Base-by-base conservation (phyloP, 441 rosid genomes). In the Populus hybrid region DNA sequence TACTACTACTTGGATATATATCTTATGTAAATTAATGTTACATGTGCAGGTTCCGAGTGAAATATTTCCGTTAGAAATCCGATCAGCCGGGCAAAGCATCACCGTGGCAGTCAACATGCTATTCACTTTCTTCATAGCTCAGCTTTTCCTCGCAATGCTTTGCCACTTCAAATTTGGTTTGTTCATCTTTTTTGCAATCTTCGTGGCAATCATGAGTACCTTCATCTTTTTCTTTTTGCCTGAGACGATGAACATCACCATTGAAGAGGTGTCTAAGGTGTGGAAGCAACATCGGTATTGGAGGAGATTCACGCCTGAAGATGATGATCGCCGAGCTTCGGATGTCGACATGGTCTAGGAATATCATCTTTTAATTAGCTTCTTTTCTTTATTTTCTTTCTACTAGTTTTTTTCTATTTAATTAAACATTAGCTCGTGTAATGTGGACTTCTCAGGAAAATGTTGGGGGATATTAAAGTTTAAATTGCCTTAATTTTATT, bases 51-150 rank as follows among this genome's bases (percentile, higher is more conserved):
- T 93, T 50, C 98, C 97, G 5, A 91, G 98, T 35, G 96, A 93
- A 86, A 72, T 91, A 19, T 93, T 93, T 72, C 96, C 92, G 0
- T 77, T 93, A 79, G 98, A 93, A 83, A 92, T 93, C 0, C 81
- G 98, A 78, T 91, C 98, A 9, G 95, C 97, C 0, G 97, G 91
- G 21, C 97, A 91, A 79, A 89, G 94, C 67, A 76, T 92, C 64
- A 92, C 87, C 61, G 96, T 88, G 16, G 83, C 88, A 4, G 88
- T 88, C 42, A 94, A 92, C 89, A 87, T 90, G 63, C 28, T 94
- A 34, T 90, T 90, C 89, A 94, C 98, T 5, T 93, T 92, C 67
- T 78, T 90, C 67, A 88, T 94, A 11, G 98, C 97, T 1, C 96
- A 93, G 76, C 79, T 88, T 24, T 93, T 91, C 86, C 87, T 91